A percentile compares a stretch with the other conserved stretches of the same genome.
Conservation (phyloP, 2,329 filamentous ascomycete genomes). For the Ceratocystis colombiana region DNA sequence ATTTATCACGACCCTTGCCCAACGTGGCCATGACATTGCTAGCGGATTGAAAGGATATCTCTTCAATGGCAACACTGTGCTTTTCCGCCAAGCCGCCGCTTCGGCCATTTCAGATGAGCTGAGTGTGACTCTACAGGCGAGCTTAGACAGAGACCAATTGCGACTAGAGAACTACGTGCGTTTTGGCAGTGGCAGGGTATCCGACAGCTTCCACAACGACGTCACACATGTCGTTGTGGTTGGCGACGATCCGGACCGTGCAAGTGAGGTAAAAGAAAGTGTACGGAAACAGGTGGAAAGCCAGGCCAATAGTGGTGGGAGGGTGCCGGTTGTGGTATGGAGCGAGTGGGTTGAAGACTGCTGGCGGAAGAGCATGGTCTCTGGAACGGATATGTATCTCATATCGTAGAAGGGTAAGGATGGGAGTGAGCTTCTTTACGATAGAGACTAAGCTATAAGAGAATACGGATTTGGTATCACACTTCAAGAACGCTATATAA, state of each 20-base stretch:
- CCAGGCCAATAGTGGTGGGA: background rate
- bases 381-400: constrained; percentile 64
- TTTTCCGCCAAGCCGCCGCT: constrained; percentile 32
- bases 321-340: constrained; percentile 56
- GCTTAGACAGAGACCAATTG: constrained; percentile 32
- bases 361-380: constrained; percentile 65
- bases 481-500: background rate
- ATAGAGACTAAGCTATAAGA: background rate
- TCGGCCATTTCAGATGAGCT: constrained; percentile 20
- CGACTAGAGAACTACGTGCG: constrained; percentile 46
- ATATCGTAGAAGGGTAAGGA: constrained; percentile 27
- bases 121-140: constrained; percentile 30
- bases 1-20: constrained; percentile 46
- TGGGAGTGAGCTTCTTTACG: constrained; percentile 14
- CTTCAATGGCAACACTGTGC: constrained; percentile 41
- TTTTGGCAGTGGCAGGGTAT: constrained; percentile 59
- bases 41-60: constrained; percentile 42
- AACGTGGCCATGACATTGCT: constrained; percentile 44
- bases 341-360: constrained; percentile 66
- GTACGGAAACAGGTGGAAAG: constrained; percentile 40
- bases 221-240: constrained; percentile 64
- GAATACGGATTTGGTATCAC: background rate
- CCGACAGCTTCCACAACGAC: constrained; percentile 41
- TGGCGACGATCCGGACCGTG: constrained; percentile 35
- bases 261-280: constrained; percentile 34